phyloP scores from a whole-genome alignment of 306 rosid genomes.

The Prunus fruticosa region DNA sequence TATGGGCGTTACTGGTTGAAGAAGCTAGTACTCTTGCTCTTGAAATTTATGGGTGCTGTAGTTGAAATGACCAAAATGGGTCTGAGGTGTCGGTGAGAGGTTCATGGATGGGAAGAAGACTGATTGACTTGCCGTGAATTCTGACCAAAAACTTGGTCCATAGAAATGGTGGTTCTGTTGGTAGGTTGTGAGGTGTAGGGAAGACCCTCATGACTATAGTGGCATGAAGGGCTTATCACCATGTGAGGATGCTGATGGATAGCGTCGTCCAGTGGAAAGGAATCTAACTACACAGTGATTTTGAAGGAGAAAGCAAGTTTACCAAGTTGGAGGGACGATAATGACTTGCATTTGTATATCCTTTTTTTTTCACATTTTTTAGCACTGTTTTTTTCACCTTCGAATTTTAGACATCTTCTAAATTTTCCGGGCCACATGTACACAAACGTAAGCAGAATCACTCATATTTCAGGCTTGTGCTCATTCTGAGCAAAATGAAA shows the following conservation, averaged over 20 bases:
- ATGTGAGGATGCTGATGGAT: conserved; percentile 23
- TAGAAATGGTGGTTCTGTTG: background rate
- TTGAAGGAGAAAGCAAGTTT: background rate
- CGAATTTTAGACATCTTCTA: no score
- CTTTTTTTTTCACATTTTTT: no score
- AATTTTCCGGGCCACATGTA: no score
- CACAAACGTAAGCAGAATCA: background rate
- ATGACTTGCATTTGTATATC: background rate
- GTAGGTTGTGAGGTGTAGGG: background rate
- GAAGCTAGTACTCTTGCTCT: background rate
- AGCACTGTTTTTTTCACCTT: no score
- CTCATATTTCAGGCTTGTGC: background rate
- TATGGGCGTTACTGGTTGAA: no score
- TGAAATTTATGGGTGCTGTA: background rate
- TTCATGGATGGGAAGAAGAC: background rate
- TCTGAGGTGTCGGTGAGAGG: conserved; percentile 4
- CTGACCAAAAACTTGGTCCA: background rate
- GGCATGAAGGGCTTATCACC: background rate
- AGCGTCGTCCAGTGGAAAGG: background rate
- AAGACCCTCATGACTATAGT: background rate
- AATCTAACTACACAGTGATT: background rate
- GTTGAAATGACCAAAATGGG: conserved; percentile 9
- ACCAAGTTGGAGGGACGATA: conserved; percentile 9
- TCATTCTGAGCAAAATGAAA: background rate
- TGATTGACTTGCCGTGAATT: background rate